Percentiles rank a stretch among this genome's conserved stretches.
Conservation (phyloP, 2,329 filamentous ascomycete species). For the Hymenoscyphus occultus region DNA sequence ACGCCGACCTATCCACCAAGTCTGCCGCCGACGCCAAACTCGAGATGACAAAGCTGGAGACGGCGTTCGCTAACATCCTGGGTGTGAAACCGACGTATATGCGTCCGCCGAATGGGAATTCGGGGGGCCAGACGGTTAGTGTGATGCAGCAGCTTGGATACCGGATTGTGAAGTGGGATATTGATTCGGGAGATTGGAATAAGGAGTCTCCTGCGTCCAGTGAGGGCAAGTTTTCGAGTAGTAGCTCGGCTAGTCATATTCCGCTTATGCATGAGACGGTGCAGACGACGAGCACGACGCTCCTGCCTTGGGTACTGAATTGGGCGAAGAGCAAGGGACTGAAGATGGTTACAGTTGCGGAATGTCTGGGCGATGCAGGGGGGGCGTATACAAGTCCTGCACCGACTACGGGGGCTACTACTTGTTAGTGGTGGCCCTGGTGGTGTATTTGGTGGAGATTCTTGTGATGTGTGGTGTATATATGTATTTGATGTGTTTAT, state of each 20-base stretch:
- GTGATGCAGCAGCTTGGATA: conserved; percentile 14
- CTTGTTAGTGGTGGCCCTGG: conserved; percentile 5
- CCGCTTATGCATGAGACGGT: conserved; percentile 18
- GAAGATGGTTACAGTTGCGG: conserved; percentile 19
- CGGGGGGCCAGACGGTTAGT: conserved; percentile 6
- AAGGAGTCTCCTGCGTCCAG: conserved; percentile 8
- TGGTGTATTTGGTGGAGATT: not conserved
- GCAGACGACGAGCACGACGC: conserved; percentile 9
- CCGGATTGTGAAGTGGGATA: conserved; percentile 18
- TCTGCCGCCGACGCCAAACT: conserved; percentile 44
- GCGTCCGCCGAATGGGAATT: conserved; percentile 39
- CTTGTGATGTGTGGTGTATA: not conserved
- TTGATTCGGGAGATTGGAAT: conserved; percentile 18
- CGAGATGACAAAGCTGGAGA: conserved; percentile 37
- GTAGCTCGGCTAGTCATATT: conserved; percentile 8
- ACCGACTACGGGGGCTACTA: conserved; percentile 14
- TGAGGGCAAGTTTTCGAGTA: conserved; percentile 9
- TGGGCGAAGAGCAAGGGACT: conserved; percentile 15
- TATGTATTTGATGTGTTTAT: not conserved
- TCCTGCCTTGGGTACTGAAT: conserved; percentile 16
- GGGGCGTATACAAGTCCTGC: conserved; percentile 16
- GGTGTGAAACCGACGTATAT: conserved; percentile 52
- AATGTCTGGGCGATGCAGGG: conserved; percentile 15
- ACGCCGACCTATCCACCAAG: conserved; percentile 44
- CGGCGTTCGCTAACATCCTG: conserved; percentile 50